Evolutionary conservation across 2,329 filamentous ascomycete species (phyloP).

Genomic region (Mollisia scopiformis): DNA sequence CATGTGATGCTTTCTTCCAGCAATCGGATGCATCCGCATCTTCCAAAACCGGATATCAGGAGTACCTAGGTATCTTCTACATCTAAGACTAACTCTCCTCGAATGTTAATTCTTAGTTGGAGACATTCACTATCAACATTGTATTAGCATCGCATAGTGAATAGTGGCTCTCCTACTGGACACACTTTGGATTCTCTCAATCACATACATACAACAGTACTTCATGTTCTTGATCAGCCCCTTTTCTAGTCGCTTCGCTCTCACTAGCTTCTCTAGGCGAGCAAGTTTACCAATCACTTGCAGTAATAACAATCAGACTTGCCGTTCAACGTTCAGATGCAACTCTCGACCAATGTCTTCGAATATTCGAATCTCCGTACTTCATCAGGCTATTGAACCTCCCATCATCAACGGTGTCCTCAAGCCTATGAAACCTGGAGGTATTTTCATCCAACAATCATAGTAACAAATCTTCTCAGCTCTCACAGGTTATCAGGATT

Average conservation of each 20-base stretch:
- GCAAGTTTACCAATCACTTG: neutral
- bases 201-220: neutral
- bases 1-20: too few species aligned
- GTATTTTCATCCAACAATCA: slow-evolving; percentile 31
- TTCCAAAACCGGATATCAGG: too few species aligned
- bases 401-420: slow-evolving; percentile 49
- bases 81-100: too few species aligned
- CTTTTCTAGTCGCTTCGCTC: neutral
- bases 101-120: too few species aligned
- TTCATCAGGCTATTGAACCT: slow-evolving; percentile 50
- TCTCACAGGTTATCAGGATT: slow-evolving; percentile 49
- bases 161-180: neutral
- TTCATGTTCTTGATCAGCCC: neutral
- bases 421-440: slow-evolving; percentile 53
- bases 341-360: neutral
- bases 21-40: too few species aligned
- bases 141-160: too few species aligned
- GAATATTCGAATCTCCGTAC: slow-evolving; percentile 41
- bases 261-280: neutral
- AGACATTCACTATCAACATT: too few species aligned
- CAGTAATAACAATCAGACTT: neutral
- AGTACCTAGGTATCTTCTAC: neutral
- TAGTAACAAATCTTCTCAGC: neutral
- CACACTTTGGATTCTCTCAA: neutral
- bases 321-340: neutral